Percentiles rank a stretch among this genome's conserved stretches.
These are phyloP conservation scores for Alternaria gansuensis DNA, from an alignment of 2,329 filamentous ascomycete species.

Conservation along the genomic window DNA sequence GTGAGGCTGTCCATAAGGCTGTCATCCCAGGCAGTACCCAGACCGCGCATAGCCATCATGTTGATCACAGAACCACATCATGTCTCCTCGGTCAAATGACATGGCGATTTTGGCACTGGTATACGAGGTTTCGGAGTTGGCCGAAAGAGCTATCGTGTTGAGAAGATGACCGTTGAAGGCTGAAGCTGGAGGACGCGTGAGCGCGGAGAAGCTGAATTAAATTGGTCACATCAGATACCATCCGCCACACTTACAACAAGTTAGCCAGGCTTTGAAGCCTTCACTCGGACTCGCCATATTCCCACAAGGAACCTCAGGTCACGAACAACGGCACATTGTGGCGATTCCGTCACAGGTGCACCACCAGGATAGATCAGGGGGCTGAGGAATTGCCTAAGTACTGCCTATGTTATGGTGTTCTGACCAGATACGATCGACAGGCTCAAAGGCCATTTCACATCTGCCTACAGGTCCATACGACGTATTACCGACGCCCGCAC, in stretches of 20 bases:
- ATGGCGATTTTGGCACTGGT: background rate
- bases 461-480: background rate
- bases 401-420: background rate
- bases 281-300: background rate
- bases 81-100: background rate
- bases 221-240: background rate
- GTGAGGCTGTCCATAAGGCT: conserved; percentile 16
- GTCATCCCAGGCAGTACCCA: background rate
- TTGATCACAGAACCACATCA: background rate
- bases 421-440: background rate
- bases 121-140: background rate
- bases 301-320: background rate
- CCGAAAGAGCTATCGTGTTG: conserved; percentile 6
- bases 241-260: background rate
- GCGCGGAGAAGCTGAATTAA: background rate
- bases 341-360: conserved; percentile 1
- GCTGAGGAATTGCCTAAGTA: background rate
- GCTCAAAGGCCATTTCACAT: background rate
- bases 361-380: background rate
- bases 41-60: background rate
- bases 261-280: background rate
- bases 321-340: background rate
- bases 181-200: conserved; percentile 4
- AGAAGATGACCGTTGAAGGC: conserved; percentile 9
- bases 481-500: background rate